Percentiles rank a stretch among this genome's conserved stretches.
Conservation (phyloP, 1,139 yeast species). For the Zygosaccharomyces sapae region DNA sequence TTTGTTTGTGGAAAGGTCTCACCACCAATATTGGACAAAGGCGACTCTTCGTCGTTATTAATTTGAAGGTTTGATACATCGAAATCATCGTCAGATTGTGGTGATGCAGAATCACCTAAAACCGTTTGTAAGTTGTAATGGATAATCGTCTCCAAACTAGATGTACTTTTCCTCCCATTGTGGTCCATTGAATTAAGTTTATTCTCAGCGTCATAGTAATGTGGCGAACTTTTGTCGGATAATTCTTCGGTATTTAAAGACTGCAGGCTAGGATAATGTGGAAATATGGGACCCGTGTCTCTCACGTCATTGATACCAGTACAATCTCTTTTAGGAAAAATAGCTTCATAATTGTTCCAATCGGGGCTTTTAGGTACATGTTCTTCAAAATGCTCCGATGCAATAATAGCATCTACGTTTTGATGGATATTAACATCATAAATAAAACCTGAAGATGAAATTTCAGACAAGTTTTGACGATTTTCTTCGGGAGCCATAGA, state of each 20-base stretch:
- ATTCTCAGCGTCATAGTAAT: neutral
- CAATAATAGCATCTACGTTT: neutral
- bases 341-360: neutral
- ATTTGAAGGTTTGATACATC: neutral
- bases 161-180: neutral
- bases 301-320: neutral
- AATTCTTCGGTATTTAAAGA: neutral
- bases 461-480: neutral
- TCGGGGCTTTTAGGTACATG: neutral
- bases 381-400: neutral
- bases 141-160: constrained; percentile 1
- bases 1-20: neutral
- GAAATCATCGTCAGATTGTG: neutral
- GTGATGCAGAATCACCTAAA: neutral
- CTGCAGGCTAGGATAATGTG: neutral
- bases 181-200: neutral
- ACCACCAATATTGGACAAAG: neutral
- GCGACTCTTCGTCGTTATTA: neutral
- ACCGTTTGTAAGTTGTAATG: neutral
- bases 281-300: neutral
- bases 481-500: no score
- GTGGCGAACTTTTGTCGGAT: neutral
- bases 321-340: neutral
- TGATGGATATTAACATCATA: neutral
- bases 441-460: neutral